Percentiles rank a stretch among this genome's conserved stretches.
These are phyloP conservation scores for Cyclostephanos invisitatus DNA, from an alignment of 108 stramenopile species.

Conservation along the genomic window DNA sequence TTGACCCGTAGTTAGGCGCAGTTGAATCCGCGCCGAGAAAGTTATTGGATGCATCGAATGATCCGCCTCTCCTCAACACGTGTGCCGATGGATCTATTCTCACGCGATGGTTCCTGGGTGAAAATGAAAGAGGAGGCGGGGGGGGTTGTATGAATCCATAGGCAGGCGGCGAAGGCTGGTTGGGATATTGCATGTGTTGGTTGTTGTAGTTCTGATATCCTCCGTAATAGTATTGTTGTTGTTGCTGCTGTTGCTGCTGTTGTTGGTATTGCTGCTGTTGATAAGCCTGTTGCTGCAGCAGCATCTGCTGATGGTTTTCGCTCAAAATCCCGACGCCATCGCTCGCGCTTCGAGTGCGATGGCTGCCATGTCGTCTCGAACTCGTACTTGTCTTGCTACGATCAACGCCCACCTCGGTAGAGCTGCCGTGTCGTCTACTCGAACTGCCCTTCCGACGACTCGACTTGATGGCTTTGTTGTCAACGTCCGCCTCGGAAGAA, in stretches of 20 bases:
- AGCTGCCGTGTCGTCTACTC: not conserved
- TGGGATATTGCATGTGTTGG: slow-evolving; percentile 10
- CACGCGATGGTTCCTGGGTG: not conserved
- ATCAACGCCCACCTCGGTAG: not conserved
- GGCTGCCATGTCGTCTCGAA: not conserved
- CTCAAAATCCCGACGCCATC: slow-evolving; percentile 37
- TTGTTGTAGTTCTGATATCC: slow-evolving; percentile 22
- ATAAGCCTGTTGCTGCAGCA: not conserved
- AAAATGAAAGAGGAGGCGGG: not conserved
- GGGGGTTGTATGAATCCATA: slow-evolving; percentile 7
- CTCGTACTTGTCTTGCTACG: slow-evolving; percentile 7
- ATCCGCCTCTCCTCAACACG: slow-evolving; percentile 1
- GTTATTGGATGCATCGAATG: slow-evolving; percentile 10
- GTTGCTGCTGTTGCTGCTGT: slow-evolving; percentile 18
- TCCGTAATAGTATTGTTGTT: slow-evolving; percentile 23
- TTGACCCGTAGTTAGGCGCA: slow-evolving; percentile 12
- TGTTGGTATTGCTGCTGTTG: slow-evolving; percentile 6
- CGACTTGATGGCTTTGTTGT: not conserved
- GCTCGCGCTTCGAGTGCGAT: slow-evolving; percentile 19
- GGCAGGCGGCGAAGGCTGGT: slow-evolving; percentile 6
- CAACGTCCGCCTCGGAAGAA: not conserved
- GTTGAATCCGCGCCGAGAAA: not conserved
- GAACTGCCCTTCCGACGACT: slow-evolving; percentile 10
- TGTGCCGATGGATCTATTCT: slow-evolving; percentile 3
- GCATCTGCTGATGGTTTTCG: slow-evolving; percentile 19